Evolutionary conservation across 2,329 filamentous ascomycete species (phyloP), one percentile per base, ranked within the genome.

Genomic region (Huntiella abstrusa): DNA sequence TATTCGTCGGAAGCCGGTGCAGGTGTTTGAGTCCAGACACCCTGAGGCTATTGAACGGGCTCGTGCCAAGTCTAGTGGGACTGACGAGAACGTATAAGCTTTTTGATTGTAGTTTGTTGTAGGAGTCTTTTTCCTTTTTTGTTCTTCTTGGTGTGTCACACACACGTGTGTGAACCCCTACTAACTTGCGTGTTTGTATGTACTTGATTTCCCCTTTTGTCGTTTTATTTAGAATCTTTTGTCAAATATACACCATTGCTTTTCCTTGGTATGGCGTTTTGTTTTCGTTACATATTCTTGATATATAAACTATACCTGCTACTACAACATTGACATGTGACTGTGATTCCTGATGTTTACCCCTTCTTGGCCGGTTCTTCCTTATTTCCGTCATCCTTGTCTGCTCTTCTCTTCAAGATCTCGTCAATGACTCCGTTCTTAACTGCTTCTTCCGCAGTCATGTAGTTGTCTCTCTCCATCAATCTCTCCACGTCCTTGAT

Each of bases 391-490:
- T 33, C 41, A 1, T 13, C 8, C 12, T 39, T 28, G 12, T 37
- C 47, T 3, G 19, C 12, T 19, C 47, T 51, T 47, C 39, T 39
- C 16, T 41, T 44, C 33, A 98, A 58, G 51, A 98, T 87, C 64
- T 88, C 78, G 60, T 98, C 91, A 51, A 98, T 77, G 54, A 98
- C 83, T 0, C 91, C 91, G 62, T 92, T 73, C 43, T 92, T 84
- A 55, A 85, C 67, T 6, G 91, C 91, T 65, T 98, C 87, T 40
- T 84, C 67, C 0, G 87, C 86, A 47, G 80, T 81, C 71, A 98
- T 73, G 55, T 95, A 96, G 57, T 91, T 91, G 61, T 98, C 91
- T 48, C 91, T 70, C 67, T 98, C 91, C 88, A 98, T 96, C 60
- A 95, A 73, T 59, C 80, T 84, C 62, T 91, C 88, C 57, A 98